Conservation (phyloP, 352 stramenopile species). For the Pythium oligandrum region DNA sequence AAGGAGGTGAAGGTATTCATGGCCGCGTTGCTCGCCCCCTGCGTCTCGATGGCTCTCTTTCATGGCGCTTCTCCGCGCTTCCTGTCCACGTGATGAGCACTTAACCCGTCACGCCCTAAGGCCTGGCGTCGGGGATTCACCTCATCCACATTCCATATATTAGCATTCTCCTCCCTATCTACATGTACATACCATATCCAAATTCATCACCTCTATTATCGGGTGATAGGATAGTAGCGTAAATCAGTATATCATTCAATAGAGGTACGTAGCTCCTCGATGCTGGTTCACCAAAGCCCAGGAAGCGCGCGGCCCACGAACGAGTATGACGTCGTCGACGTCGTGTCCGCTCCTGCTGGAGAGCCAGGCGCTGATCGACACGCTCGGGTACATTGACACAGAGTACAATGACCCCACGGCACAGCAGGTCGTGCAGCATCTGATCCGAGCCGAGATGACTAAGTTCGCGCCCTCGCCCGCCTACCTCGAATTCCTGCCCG, state of each 20-base stretch:
- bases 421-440: conserved; percentile 56
- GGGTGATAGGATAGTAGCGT: too few species aligned
- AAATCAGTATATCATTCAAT: too few species aligned
- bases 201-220: conserved; percentile 1
- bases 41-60: too few species aligned
- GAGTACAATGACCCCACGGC: conserved; percentile 42
- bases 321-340: conserved; percentile 22
- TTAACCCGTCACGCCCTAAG: conserved; percentile 37
- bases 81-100: conserved; percentile 34
- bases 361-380: conserved; percentile 63
- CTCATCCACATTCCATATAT: conserved; percentile 29
- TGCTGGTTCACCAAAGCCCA: too few species aligned
- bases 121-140: conserved; percentile 39
- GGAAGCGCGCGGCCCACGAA: not conserved
- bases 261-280: too few species aligned
- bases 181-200: not conserved
- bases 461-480: conserved; percentile 40
- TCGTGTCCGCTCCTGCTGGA: conserved; percentile 55
- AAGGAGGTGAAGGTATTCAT: conserved; percentile 71
- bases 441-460: conserved; percentile 72
- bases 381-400: conserved; percentile 69
- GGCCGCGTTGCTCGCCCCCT: conserved; percentile 7
- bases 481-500: conserved; percentile 65
- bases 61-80: too few species aligned
- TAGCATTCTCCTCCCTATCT: conserved; percentile 1